Evolutionary conservation across 495 filamentous ascomycete genomes (phyloP).

Genomic region (Podospora bellae-mahoneyi): DNA sequence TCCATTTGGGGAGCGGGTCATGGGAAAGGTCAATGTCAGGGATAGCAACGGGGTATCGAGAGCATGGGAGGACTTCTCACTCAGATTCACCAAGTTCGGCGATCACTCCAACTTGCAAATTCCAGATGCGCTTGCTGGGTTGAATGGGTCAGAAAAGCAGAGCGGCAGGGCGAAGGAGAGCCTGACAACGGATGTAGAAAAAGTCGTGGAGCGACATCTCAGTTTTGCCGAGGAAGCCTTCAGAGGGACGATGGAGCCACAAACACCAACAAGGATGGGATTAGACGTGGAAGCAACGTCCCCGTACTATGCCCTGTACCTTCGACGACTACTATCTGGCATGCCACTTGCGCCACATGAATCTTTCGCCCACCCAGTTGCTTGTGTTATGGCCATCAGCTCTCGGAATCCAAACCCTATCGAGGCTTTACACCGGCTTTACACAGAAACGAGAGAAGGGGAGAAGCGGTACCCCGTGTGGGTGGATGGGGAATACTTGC

Average conservation of each 20-base stretch:
- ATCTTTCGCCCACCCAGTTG: constrained; percentile 90
- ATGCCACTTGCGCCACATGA: constrained; percentile 76
- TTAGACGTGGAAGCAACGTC: constrained; percentile 44
- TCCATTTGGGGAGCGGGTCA: constrained; percentile 86
- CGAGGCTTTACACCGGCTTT: constrained; percentile 77
- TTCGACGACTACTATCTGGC: constrained; percentile 78
- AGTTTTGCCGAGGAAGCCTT: constrained; percentile 50
- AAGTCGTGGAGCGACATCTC: constrained; percentile 52
- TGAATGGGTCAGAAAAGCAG: constrained; percentile 27
- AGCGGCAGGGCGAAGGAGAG: constrained; percentile 1
- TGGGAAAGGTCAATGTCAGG: constrained; percentile 82
- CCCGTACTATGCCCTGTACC: constrained; percentile 74
- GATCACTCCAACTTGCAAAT: constrained; percentile 55
- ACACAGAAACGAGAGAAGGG: constrained; percentile 69
- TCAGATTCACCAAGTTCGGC: constrained; percentile 71
- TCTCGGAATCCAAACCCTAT: constrained; percentile 77
- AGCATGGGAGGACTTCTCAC: constrained; percentile 83
- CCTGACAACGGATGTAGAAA: constrained; percentile 43
- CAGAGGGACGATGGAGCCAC: constrained; percentile 33
- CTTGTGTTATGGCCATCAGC: constrained; percentile 93
- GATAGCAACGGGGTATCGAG: constrained; percentile 82
- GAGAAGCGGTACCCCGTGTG: constrained; percentile 67
- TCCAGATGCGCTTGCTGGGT: constrained; percentile 30
- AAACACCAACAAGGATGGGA: constrained; percentile 36
- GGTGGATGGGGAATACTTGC: constrained; percentile 82